Evolutionary conservation across 2,329 filamentous ascomycete species (phyloP), one percentile per base, ranked within the genome.

Genomic region (Cladosporium colombiae): DNA sequence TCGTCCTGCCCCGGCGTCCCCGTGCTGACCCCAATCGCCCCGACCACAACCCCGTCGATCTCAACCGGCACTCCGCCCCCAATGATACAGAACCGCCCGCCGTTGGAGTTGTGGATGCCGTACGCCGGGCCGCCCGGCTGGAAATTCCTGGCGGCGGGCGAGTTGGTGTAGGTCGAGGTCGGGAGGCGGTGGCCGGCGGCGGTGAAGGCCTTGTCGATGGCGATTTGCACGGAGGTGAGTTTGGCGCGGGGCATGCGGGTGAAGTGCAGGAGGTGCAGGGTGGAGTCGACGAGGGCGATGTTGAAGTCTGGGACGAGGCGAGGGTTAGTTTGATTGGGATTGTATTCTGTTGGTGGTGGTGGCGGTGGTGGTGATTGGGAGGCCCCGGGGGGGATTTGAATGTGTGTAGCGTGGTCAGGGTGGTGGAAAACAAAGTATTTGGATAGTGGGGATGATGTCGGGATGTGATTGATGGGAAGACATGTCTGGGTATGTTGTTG

Each of bases 141-240:
- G 23, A 85, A 83, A 49, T 77, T 78, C 67, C 85, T 84, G 0
- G 68, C 68, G 1, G 65, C 65, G 29, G 66, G 59, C 2, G 60
- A 57, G 14, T 68, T 69, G 65, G 83, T 83, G 74, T 86, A 86
- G 2, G 78, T 76, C 25, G 80, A 79, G 0, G 84, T 86, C 0
- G 83, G 83, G 5, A 79, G 75, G 23, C 80, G 77, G 74, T 86
- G 84, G 18, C 84, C 84, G 1, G 84, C 83, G 3, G 84, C 84
- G 2, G 84, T 86, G 72, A 85, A 86, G 18, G 84, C 84, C 68
- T 86, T 85, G 58, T 89, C 87, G 16, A 91, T 89, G 0, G 86
- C 84, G 73, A 89, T 84, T 74, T 86, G 85, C 68, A 88, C 84
- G 4, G 85, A 80, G n/a, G 81, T 83, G 16, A 82, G 70, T 68